A percentile compares a stretch with the other conserved stretches of the same genome.
These are phyloP conservation scores for Starmera dryadoides DNA, from an alignment of 805 yeast genomes.

Conservation along the genomic window DNA sequence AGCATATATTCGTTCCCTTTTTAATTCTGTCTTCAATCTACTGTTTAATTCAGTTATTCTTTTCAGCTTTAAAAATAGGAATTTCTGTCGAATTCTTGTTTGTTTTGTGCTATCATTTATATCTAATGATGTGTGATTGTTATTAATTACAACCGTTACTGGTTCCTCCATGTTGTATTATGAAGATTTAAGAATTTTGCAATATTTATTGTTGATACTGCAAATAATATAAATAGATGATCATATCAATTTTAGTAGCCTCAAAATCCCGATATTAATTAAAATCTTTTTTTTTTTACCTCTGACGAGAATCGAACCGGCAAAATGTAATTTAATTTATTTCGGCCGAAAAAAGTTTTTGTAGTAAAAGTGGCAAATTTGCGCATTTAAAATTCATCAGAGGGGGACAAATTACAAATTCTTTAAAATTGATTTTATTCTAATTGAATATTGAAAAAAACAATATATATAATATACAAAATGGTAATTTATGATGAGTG, in stretches of 20 bases:
- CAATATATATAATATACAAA: no score
- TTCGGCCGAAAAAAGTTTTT: not conserved
- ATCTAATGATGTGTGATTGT: not conserved
- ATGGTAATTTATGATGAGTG: no score
- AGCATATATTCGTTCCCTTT: constrained; percentile 54
- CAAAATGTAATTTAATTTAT: no score
- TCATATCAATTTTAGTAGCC: not conserved
- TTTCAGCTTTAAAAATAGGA: constrained; percentile 50
- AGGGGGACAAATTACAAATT: no score
- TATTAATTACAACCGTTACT: not conserved
- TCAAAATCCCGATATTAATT: not conserved
- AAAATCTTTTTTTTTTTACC: not conserved
- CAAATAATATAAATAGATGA: no score
- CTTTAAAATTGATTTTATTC: no score
- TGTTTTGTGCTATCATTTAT: constrained; percentile 1
- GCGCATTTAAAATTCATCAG: no score
- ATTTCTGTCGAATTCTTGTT: constrained; percentile 28
- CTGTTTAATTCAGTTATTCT: constrained; percentile 52
- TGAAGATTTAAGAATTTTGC: no score
- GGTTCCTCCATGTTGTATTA: not conserved
- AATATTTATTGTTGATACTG: no score
- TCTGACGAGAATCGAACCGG: not conserved
- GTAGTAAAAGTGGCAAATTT: no score
- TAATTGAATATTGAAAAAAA: no score
- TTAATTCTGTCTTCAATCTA: constrained; percentile 42